phyloP scores from a whole-genome alignment of 495 filamentous ascomycete species.

The Cercophora samala region DNA sequence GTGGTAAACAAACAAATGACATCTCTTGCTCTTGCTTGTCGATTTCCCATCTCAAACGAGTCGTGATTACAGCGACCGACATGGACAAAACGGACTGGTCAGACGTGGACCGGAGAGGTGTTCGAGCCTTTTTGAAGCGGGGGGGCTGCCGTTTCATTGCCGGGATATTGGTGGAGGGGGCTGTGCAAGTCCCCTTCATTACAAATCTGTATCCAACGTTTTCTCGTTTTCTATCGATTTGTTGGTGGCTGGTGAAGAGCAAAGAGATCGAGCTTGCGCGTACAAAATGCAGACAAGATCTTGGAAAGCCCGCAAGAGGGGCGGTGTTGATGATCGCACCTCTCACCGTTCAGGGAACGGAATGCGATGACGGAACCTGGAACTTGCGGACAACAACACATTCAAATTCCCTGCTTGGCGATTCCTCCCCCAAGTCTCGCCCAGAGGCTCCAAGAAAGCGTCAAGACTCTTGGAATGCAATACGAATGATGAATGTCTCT shows the following conservation, averaged over 20 bases:
- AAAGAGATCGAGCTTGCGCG: background rate
- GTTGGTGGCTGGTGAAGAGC: background rate
- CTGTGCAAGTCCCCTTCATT: conserved; percentile 13
- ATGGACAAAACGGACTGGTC: background rate
- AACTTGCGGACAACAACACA: conserved; percentile 8
- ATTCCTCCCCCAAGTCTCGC: conserved; percentile 5
- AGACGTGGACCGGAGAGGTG: background rate
- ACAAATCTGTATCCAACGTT: background rate
- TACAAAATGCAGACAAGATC: background rate
- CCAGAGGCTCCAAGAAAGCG: background rate
- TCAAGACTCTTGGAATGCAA: background rate
- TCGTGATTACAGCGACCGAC: background rate
- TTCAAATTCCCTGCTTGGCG: background rate
- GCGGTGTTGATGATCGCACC: background rate
- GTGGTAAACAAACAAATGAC: background rate
- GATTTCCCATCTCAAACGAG: background rate
- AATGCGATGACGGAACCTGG: conserved; percentile 10
- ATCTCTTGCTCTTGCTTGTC: background rate
- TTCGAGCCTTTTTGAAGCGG: background rate
- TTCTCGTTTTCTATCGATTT: background rate
- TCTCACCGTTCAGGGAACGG: background rate
- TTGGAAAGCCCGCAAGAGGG: background rate
- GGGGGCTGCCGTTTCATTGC: conserved; percentile 8
- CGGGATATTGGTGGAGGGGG: conserved; percentile 10
- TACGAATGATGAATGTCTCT: background rate